A percentile compares a stretch with the other conserved stretches of the same genome.
Conservation (phyloP, 768 basidiomycete species). For the Mycena vitilis region DNA sequence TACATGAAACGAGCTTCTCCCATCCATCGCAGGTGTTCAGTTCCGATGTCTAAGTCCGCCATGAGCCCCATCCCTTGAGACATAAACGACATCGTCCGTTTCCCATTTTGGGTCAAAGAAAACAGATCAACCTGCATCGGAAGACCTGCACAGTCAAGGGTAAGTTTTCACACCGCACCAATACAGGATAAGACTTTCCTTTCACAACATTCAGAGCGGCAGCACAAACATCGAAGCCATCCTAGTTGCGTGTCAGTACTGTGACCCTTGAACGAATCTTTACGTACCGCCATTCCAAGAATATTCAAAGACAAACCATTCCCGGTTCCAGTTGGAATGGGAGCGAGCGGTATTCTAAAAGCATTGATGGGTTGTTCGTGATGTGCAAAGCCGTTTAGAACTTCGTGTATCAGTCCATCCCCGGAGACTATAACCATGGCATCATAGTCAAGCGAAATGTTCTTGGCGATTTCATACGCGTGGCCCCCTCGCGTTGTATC, state of each 20-base stretch:
- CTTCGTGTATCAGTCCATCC: slow-evolving; percentile 86
- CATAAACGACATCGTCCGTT: slow-evolving; percentile 81
- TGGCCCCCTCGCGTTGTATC: slow-evolving; percentile 75
- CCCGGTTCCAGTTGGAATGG: slow-evolving; percentile 86
- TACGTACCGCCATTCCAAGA: slow-evolving; percentile 70
- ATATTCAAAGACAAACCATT: slow-evolving; percentile 83
- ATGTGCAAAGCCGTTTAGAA: slow-evolving; percentile 84
- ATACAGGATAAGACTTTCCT: slow-evolving; percentile 55
- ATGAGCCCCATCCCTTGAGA: slow-evolving; percentile 85
- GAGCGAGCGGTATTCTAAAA: slow-evolving; percentile 76
- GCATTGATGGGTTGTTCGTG: slow-evolving; percentile 70
- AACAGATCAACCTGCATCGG: slow-evolving; percentile 84
- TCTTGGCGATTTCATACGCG: slow-evolving; percentile 72
- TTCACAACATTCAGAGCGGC: slow-evolving; percentile 85
- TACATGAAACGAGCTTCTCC: slow-evolving; percentile 82
- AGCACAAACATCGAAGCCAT: slow-evolving; percentile 77
- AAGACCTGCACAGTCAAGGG: slow-evolving; percentile 56
- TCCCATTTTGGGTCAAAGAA: slow-evolving; percentile 76
- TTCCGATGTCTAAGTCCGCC: slow-evolving; percentile 87
- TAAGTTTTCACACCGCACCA: not conserved
- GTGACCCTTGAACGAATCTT: not conserved
- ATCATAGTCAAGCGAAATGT: slow-evolving; percentile 71
- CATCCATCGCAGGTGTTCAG: slow-evolving; percentile 89
- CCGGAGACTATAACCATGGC: slow-evolving; percentile 83
- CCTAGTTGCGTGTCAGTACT: slow-evolving; percentile 49